These are phyloP conservation scores for Beauveria brongniartii DNA, from an alignment of 2,329 filamentous ascomycete species.

Conservation along the genomic window DNA sequence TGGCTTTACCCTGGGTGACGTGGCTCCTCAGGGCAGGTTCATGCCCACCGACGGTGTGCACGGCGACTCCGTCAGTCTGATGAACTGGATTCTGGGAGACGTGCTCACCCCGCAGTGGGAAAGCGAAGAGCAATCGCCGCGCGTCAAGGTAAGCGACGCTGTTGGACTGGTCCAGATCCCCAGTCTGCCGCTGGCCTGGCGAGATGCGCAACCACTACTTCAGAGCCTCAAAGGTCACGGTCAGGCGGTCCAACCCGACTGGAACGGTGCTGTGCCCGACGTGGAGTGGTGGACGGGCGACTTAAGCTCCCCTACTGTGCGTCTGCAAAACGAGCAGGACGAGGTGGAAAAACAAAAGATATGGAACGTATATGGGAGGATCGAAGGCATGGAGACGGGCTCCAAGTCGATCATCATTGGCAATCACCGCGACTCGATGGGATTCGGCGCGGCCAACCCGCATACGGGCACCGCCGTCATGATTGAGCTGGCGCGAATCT, in stretches of 20 bases:
- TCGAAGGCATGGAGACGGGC: slow-evolving; percentile 74
- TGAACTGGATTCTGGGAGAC: slow-evolving; percentile 79
- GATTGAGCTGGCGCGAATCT: slow-evolving; percentile 78
- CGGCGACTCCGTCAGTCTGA: slow-evolving; percentile 70
- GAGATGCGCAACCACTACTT: slow-evolving; percentile 74
- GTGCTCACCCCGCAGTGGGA: slow-evolving; percentile 86
- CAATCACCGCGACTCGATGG: slow-evolving; percentile 90
- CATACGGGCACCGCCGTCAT: slow-evolving; percentile 86
- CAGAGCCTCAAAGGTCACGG: slow-evolving; percentile 70
- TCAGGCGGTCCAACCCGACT: slow-evolving; percentile 56
- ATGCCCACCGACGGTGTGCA: slow-evolving; percentile 79
- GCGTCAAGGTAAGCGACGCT: slow-evolving; percentile 62
- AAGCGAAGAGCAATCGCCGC: slow-evolving; percentile 56
- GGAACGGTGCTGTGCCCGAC: slow-evolving; percentile 70
- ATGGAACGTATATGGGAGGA: slow-evolving; percentile 83
- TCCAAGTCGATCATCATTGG: slow-evolving; percentile 83
- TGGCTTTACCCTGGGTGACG: slow-evolving; percentile 64
- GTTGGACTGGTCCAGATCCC: slow-evolving; percentile 73
- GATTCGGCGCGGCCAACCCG: slow-evolving; percentile 77
- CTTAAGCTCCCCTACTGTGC: slow-evolving; percentile 64
- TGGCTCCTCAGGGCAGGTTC: slow-evolving; percentile 68
- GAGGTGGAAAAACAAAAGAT: slow-evolving; percentile 76
- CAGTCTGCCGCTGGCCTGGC: slow-evolving; percentile 82
- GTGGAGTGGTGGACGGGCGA: slow-evolving; percentile 84
- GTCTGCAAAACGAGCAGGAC: slow-evolving; percentile 79